Conservation (phyloP, 2,329 filamentous ascomycete genomes). For the Alternaria angustiovoidea region DNA sequence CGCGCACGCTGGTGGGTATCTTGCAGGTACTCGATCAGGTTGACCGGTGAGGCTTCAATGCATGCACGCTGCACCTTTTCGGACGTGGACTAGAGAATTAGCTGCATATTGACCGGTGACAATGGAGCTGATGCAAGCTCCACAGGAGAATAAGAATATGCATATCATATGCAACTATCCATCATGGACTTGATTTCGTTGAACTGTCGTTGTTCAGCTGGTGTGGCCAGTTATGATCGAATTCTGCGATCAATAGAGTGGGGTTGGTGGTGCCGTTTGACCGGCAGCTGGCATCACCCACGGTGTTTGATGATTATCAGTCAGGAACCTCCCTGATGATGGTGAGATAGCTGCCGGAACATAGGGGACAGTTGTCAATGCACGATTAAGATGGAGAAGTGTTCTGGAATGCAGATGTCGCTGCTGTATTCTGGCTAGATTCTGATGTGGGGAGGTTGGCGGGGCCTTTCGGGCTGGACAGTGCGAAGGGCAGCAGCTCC, state of each 20-base stretch:
- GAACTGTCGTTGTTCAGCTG: conserved; percentile 2
- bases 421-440: conserved; percentile 3
- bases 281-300: conserved; percentile 9
- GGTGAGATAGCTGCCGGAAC: conserved; percentile 6
- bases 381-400: conserved; percentile 11
- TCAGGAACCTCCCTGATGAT: conserved; percentile 3
- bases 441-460: conserved; percentile 3
- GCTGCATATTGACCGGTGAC: conserved; percentile 24
- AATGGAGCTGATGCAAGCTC: conserved; percentile 34
- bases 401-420: conserved; percentile 14
- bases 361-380: conserved; percentile 15
- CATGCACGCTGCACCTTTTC: conserved; percentile 21
- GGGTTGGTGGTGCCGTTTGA: conserved; percentile 4
- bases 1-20: conserved; percentile 12
- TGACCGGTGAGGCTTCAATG: conserved; percentile 41
- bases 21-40: conserved; percentile 12
- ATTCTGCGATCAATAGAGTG: background rate
- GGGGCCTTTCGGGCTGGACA: conserved; percentile 8
- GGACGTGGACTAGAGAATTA: conserved; percentile 20
- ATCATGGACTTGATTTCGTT: conserved; percentile 1
- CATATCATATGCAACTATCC: conserved; percentile 9
- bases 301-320: background rate
- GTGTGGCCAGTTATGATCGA: background rate
- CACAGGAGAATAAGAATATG: conserved; percentile 19
- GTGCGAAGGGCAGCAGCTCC: background rate